Conservation (phyloP, 2,329 filamentous ascomycete species). For the Westerdykella aurantiaca region DNA sequence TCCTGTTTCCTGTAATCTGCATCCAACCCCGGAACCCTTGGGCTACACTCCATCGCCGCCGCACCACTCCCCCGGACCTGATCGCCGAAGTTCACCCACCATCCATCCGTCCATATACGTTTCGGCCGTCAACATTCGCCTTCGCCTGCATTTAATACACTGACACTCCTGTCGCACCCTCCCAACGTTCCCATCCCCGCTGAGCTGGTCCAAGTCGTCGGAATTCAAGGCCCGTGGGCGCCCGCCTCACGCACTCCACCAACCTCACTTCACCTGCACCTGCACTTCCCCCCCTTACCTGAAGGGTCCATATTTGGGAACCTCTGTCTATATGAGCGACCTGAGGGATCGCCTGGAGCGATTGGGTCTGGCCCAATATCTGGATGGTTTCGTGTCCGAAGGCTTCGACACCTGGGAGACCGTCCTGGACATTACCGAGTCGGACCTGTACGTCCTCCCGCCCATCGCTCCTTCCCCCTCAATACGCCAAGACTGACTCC, state of each 20-base stretch:
- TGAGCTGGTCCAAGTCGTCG: too few species aligned
- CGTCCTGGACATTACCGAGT: slow-evolving; percentile 76
- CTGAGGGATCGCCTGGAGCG: slow-evolving; percentile 63
- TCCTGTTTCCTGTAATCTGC: slow-evolving; percentile 20
- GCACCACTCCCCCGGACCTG: neutral
- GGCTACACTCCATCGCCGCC: neutral
- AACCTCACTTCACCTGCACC: neutral
- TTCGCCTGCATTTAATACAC: too few species aligned
- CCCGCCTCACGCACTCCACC: neutral
- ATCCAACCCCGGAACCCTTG: slow-evolving; percentile 13
- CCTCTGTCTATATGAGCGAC: slow-evolving; percentile 52
- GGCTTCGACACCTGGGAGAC: slow-evolving; percentile 84
- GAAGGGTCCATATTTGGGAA: neutral
- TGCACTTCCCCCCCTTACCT: neutral
- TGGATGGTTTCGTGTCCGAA: slow-evolving; percentile 65
- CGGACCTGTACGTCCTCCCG: slow-evolving; percentile 59
- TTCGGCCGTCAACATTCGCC: too few species aligned
- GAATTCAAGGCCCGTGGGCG: neutral
- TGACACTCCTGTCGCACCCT: too few species aligned
- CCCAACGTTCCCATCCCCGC: too few species aligned
- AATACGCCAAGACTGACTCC: slow-evolving; percentile 8
- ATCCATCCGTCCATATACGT: too few species aligned
- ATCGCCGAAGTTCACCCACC: neutral
- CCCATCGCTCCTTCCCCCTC: neutral
- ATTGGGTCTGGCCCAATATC: slow-evolving; percentile 73